Evolutionary conservation across 1,284 basidiomycete species (phyloP), one percentile per base, ranked within the genome.

Genomic region (Sporisorium iseilematis-ciliati): DNA sequence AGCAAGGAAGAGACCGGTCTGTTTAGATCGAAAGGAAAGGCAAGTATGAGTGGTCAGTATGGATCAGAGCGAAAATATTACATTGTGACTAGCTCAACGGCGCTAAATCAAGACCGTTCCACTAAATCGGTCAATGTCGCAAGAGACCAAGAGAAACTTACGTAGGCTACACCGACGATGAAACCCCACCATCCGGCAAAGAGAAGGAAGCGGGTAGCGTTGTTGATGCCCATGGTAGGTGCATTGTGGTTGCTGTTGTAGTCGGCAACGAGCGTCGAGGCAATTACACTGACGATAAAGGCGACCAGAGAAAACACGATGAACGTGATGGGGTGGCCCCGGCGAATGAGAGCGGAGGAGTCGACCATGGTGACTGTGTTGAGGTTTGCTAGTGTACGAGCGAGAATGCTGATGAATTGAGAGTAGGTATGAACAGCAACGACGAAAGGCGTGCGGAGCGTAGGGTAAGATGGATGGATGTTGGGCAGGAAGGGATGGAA

Each of bases 141-240:
- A 35, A 45, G 45, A 20, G 33, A 42, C 33, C 33, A 54, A 7
- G 40, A 16, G 18, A 52, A 38, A 82, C 81, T 78, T 57, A 83
- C 80, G 67, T 82, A 85, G 54, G 62, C 33, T n/a, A 75, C 57
- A 41, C 70, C 65, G 57, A 82, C 73, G 48, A 83, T 41, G 77
- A 85, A 82, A 43, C 77, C 77, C 80, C 78, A 84, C 83, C 83
- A 85, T 35, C 80, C 80, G 35, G 69, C 65, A 43, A 85, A 85
- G 62, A 83, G 62, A 29, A 79, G 61, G 73, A 80, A 84, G 33
- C 79, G 78, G 35, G 82, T 78, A 25, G 67, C 59, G 49, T 77
- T 76, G 45, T 78, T 72, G 48, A 79, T 67, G 33, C 67, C 57
- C 33, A 5, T 26, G 49, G 54, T 62, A 18, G 63, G 60, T 4